Percentiles rank a stretch among this genome's conserved stretches.
These are phyloP conservation scores for Eimeria brunetti DNA, from an alignment of 169 alveolate species.

Conservation along the genomic window DNA sequence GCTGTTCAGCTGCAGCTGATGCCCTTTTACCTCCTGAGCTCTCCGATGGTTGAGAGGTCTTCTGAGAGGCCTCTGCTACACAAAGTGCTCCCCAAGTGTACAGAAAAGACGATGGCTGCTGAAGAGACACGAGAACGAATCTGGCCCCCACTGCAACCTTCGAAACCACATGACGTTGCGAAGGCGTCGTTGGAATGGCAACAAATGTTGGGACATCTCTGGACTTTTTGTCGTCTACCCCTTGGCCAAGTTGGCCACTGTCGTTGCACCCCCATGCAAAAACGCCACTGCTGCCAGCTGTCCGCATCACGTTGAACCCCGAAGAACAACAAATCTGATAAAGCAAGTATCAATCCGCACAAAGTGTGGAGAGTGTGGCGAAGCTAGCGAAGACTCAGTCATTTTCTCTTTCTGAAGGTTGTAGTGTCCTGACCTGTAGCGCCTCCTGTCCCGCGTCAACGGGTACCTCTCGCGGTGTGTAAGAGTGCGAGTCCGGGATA, in stretches of 20 bases:
- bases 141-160: constrained; percentile 77
- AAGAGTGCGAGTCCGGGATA: constrained; percentile 76
- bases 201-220: constrained; percentile 73
- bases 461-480: constrained; percentile 78
- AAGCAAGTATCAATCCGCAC: background rate
- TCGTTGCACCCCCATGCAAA: constrained; percentile 82
- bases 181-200: constrained; percentile 59
- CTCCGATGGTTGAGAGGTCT: background rate
- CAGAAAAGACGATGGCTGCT: constrained; percentile 39
- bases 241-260: constrained; percentile 81
- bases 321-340: constrained; percentile 75
- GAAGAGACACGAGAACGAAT: constrained; percentile 77
- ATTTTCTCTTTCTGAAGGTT: background rate
- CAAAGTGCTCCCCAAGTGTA: constrained; percentile 80
- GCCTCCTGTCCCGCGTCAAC: constrained; percentile 23
- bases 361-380: background rate
- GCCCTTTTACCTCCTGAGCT: constrained; percentile 18
- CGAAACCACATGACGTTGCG: constrained; percentile 45
- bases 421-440: constrained; percentile 9
- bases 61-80: constrained; percentile 24
- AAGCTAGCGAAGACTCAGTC: background rate
- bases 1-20: constrained; percentile 14
- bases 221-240: constrained; percentile 21
- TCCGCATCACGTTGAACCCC: constrained; percentile 78
- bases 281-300: constrained; percentile 63